Evolutionary conservation across 73 alveolate species (phyloP), one percentile per base, ranked within the genome.

Genomic region (Stentor roeselii): DNA sequence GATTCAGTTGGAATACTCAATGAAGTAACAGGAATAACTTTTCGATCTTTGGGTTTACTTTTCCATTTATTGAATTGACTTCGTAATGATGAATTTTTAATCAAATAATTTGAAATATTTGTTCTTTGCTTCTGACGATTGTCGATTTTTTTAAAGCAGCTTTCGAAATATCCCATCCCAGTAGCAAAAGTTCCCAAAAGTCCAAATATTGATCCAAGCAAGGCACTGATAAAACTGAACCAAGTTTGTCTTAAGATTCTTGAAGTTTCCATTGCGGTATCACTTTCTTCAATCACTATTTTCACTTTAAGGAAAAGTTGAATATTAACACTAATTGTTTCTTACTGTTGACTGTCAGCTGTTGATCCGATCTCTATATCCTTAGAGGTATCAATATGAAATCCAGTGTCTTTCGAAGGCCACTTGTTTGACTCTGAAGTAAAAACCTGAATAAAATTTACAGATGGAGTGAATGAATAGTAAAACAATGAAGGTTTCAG

Each of bases 181-280:
- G 60, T 40, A 1, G 60, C 67, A 2, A 76, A 27, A 21, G 39
- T 40, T 76, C 84, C 84, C 59, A 76, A 1, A 2, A 76, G 84
- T 2, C 84, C 84, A 76, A 76, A 76, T n/a, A 76, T 39, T 37
- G 84, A 76, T 2, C 84, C 84, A 15, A 76, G 74, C 34, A 76
- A 2, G 1, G 82, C 84, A 1, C 75, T 27, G 2, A 76, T 76
- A 1, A 76, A 41, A 6, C 21, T 30, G 1, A 76, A 35, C 60
- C 30, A 76, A 0, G 75, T 76, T 1, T 1, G 0, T 21, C 39
- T 76, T n/a, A 76, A 41, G 36, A 15, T 76, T 39, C 74, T 37
- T 2, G 32, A 14, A 3, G 84, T 76, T 27, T 39, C 6, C 27
- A 76, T 32, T 14, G 40, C 78, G 2, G n/a, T 76, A 1, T 15